These are phyloP conservation scores for Serpula lacrymans DNA, from an alignment of 768 basidiomycete genomes.

Conservation along the genomic window DNA sequence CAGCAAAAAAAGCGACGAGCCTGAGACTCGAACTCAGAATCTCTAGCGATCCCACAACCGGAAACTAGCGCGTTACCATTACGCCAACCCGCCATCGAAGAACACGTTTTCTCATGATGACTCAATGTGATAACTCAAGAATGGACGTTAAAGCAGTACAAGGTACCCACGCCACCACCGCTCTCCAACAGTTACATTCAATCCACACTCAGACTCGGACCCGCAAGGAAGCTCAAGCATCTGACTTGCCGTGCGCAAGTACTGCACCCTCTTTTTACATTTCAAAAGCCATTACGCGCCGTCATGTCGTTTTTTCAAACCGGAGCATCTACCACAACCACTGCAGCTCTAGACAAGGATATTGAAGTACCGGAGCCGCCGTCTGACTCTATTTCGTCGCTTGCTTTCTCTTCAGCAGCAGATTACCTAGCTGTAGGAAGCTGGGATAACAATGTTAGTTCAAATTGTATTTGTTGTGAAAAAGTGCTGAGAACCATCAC, in stretches of 20 bases:
- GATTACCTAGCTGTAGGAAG: slow-evolving; percentile 91
- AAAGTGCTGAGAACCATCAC: neutral
- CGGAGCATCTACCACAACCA: slow-evolving; percentile 31
- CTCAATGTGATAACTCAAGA: too few relatives aligned
- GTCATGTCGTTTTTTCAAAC: slow-evolving; percentile 44
- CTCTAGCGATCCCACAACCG: slow-evolving; percentile 47
- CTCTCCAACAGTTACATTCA: too few relatives aligned
- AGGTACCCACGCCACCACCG: too few relatives aligned
- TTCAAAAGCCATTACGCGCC: too few relatives aligned
- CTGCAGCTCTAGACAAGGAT: slow-evolving; percentile 60
- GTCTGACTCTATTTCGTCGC: slow-evolving; percentile 79
- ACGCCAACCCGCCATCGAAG: slow-evolving; percentile 60
- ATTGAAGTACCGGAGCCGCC: slow-evolving; percentile 80
- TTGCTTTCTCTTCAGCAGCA: slow-evolving; percentile 80
- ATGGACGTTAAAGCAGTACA: too few relatives aligned
- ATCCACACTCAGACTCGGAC: too few relatives aligned
- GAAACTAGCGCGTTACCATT: slow-evolving; percentile 67
- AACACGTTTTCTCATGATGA: too few relatives aligned
- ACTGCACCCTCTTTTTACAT: too few relatives aligned
- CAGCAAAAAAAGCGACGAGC: slow-evolving; percentile 52
- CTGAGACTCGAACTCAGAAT: slow-evolving; percentile 63
- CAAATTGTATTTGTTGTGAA: neutral
- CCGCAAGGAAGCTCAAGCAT: too few relatives aligned
- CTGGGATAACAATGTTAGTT: slow-evolving; percentile 88
- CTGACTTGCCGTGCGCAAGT: too few relatives aligned